Conservation (phyloP, 1,139 yeast genomes). For the Taiozyma sp. region DNA sequence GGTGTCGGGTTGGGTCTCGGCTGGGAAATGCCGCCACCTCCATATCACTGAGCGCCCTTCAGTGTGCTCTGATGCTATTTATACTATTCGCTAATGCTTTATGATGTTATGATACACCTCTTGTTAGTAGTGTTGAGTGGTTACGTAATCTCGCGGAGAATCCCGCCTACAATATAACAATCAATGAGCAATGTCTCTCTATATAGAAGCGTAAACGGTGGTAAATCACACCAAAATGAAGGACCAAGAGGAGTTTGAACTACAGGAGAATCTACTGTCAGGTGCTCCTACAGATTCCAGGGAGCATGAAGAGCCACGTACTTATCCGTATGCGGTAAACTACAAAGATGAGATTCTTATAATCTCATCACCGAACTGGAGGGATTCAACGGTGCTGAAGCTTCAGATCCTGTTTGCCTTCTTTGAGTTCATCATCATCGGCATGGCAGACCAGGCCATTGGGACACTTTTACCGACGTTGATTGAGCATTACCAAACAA, state of each 20-base stretch:
- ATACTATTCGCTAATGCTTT: neutral
- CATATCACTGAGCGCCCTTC: constrained; percentile 8
- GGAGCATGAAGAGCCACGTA: neutral
- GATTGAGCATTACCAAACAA: constrained; percentile 38
- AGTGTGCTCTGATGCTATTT: neutral
- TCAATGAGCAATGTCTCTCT: too few species aligned
- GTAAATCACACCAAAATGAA: neutral
- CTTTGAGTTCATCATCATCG: constrained; percentile 38
- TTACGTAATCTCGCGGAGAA: too few species aligned
- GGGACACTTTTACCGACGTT: constrained; percentile 51
- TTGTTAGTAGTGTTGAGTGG: neutral
- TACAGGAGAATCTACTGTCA: constrained; percentile 6
- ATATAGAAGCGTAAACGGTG: too few species aligned
- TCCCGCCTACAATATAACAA: too few species aligned
- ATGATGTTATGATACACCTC: neutral
- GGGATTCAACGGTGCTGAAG: constrained; percentile 31
- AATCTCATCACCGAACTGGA: constrained; percentile 39
- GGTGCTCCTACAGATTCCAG: neutral
- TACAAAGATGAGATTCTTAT: constrained; percentile 29
- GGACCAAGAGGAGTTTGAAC: constrained; percentile 4
- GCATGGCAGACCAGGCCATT: constrained; percentile 52
- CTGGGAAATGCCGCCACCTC: constrained; percentile 15
- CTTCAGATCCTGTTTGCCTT: constrained; percentile 38
- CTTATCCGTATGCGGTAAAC: constrained; percentile 11
- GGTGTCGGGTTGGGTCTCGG: constrained; percentile 16